These are phyloP conservation scores for Pelagophyceae sp. DNA, from an alignment of 352 stramenopile species.

Conservation along the genomic window DNA sequence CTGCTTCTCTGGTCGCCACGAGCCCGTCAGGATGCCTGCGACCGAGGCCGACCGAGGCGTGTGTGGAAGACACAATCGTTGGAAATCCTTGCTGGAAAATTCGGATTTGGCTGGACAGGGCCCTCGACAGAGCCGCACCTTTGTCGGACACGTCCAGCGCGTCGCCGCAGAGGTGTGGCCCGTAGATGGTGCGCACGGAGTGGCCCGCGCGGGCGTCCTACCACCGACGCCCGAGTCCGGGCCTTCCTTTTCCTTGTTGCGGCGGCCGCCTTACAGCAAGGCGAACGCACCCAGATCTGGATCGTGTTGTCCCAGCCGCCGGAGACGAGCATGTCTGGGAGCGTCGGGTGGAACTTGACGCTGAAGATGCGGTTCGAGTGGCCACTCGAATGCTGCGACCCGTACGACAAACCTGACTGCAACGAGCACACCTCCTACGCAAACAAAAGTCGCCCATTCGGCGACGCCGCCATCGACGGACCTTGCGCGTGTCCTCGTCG, in stretches of 20 bases:
- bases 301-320: slow-evolving; percentile 79
- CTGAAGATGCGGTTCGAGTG: slow-evolving; percentile 78
- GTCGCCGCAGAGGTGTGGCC: slow-evolving; percentile 58
- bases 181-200: slow-evolving; percentile 71
- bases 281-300: slow-evolving; percentile 80
- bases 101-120: no score
- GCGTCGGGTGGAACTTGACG: slow-evolving; percentile 60
- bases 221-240: no score
- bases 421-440: slow-evolving; percentile 51
- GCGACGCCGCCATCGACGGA: no score
- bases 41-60: no score
- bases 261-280: no score
- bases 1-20: slow-evolving; percentile 69
- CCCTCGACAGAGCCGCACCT: no score
- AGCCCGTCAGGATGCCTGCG: slow-evolving; percentile 63
- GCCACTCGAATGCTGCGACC: slow-evolving; percentile 33
- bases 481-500: slow-evolving; percentile 66
- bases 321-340: slow-evolving; percentile 50
- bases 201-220: slow-evolving; percentile 61
- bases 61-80: no score
- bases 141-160: slow-evolving; percentile 31
- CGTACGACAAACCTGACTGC: background rate
- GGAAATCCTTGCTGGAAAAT: no score
- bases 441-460: no score
- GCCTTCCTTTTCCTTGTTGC: no score